Evolutionary conservation across 371 early-diverging fungal genomes (phyloP).

Genomic region (Mortierella sp.): DNA sequence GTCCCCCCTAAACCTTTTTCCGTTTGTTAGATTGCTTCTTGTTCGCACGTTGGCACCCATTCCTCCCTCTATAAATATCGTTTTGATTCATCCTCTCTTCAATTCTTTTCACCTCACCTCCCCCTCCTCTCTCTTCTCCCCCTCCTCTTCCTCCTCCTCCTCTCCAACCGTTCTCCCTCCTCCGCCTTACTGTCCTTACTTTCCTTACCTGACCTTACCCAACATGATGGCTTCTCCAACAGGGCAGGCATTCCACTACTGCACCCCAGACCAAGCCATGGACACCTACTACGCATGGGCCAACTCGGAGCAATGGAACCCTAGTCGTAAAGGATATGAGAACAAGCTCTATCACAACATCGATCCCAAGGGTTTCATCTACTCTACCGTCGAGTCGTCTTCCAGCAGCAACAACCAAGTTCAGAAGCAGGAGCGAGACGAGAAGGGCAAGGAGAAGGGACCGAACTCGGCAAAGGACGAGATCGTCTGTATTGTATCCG

Average conservation of each 20-base stretch:
- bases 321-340: conserved; percentile 34
- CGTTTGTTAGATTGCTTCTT: too few relatives aligned
- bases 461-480: neutral
- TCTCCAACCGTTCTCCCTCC: neutral
- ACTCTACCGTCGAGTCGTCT: conserved; percentile 14
- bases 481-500: conserved; percentile 35
- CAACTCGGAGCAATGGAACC: conserved; percentile 50
- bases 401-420: neutral
- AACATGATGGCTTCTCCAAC: neutral
- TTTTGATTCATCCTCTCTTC: too few relatives aligned
- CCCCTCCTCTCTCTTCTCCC: too few relatives aligned
- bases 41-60: too few relatives aligned
- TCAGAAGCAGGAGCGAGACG: neutral
- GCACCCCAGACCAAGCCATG: conserved; percentile 19
- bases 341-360: conserved; percentile 27
- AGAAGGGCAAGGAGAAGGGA: neutral
- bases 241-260: conserved; percentile 2
- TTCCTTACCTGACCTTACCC: neutral
- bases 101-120: too few relatives aligned
- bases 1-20: too few relatives aligned
- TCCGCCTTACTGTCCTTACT: too few relatives aligned
- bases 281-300: conserved; percentile 36
- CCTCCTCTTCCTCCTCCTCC: neutral
- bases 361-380: conserved; percentile 41
- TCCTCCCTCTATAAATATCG: neutral